These are phyloP conservation scores for Paraconiothyrium brasiliense DNA, from an alignment of 2,329 filamentous ascomycete genomes.

Conservation along the genomic window DNA sequence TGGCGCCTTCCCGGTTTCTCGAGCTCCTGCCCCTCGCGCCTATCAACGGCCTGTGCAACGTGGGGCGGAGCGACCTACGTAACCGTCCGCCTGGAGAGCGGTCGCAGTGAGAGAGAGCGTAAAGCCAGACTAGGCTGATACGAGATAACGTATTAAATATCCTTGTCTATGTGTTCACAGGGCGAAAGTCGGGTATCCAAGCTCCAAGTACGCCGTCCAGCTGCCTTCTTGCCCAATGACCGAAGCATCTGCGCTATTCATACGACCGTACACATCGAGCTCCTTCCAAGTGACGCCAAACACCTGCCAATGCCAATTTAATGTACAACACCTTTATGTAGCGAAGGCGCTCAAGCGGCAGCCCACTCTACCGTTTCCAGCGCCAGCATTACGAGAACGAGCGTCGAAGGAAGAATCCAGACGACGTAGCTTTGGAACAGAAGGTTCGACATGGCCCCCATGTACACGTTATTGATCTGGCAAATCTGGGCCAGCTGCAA, in stretches of 20 bases:
- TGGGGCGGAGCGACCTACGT: constrained; percentile 14
- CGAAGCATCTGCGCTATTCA: neutral
- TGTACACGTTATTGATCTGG: constrained; percentile 96
- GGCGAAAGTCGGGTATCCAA: constrained; percentile 14
- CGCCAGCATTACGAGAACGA: constrained; percentile 88
- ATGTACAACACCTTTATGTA: neutral
- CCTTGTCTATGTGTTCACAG: neutral
- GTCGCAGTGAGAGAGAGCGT: neutral
- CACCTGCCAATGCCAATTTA: constrained; percentile 5
- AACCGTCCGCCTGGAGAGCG: constrained; percentile 5
- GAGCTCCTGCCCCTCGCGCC: constrained; percentile 11
- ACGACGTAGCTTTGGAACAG: constrained; percentile 97
- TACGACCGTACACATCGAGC: neutral
- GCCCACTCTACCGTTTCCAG: constrained; percentile 95
- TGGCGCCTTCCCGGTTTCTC: constrained; percentile 14
- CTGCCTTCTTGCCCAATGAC: neutral
- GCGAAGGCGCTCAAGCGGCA: constrained; percentile 16
- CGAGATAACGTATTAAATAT: neutral
- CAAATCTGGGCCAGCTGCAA: constrained; percentile 97
- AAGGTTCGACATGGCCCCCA: constrained; percentile 90
- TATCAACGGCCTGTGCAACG: constrained; percentile 13
- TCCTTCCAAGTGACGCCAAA: neutral
- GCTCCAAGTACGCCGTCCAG: constrained; percentile 2
- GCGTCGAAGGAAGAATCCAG: constrained; percentile 94
- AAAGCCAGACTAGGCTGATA: neutral